Evolutionary conservation across 352 stramenopile species (phyloP).

Genomic region (Globisporangium barbulae): DNA sequence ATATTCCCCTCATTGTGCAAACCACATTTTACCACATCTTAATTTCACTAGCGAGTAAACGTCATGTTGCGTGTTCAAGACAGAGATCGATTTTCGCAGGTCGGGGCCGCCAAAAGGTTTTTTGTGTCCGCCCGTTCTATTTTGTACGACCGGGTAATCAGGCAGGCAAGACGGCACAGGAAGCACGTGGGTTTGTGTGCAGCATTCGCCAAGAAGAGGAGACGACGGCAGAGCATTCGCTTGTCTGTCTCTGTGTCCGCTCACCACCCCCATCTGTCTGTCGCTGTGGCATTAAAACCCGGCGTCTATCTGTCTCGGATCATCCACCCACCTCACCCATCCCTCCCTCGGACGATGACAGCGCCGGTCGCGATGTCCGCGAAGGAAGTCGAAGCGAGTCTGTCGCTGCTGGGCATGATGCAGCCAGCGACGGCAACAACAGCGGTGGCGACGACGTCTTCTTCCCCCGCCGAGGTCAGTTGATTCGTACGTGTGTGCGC

Average conservation of each 20-base stretch:
- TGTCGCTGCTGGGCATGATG: slow-evolving; percentile 69
- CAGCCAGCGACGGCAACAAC: slow-evolving; percentile 12
- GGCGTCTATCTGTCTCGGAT: neutral
- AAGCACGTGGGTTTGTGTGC: neutral
- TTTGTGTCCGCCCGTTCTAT: slow-evolving; percentile 21
- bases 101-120: slow-evolving; percentile 16
- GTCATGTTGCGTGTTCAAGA: neutral
- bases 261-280: neutral
- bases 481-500: slow-evolving; percentile 4
- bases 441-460: neutral
- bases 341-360: neutral
- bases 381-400: slow-evolving; percentile 57
- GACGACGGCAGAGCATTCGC: neutral
- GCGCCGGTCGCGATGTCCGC: slow-evolving; percentile 30
- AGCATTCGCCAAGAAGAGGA: neutral
- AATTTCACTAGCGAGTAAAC: neutral
- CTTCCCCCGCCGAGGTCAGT: slow-evolving; percentile 10
- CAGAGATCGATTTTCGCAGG: neutral
- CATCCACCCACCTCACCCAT: neutral
- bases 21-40: neutral
- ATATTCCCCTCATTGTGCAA: too few relatives aligned
- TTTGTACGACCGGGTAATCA: slow-evolving; percentile 19
- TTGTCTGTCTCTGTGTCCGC: neutral
- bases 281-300: neutral
- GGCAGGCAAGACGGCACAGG: neutral